Base-by-base conservation (phyloP, 1,139 yeast genomes). In the Blastobotrys apis region DNA sequence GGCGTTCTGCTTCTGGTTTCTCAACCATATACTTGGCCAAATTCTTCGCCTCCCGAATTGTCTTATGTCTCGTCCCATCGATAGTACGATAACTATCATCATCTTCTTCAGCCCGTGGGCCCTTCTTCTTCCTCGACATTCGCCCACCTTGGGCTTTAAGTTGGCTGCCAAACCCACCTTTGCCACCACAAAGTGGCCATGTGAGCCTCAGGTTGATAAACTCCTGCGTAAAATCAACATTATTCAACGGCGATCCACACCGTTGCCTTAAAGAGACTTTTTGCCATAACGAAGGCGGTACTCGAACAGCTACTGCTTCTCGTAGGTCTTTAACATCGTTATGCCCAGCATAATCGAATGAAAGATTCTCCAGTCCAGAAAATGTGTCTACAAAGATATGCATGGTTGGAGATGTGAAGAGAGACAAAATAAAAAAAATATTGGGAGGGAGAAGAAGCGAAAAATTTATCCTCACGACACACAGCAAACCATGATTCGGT, bases 131-230 rank as follows among this genome's bases (percentile, higher is more conserved):
- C 12, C 59, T 50, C n/a, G 60, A 55, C 71, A 65, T 66, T 15
- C 60, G 54, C 9, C 66, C 65, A 3, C 71, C 74, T 39, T 67
- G 68, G 3, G 71, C 69, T 31, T 67, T 64, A 41, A 74, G 56
- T 56, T 67, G 60, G 20, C 71, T 63, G 1, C 77, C 78, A 56
- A 73, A 71, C 2, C 78, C 78, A 29, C 78, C 78, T 58, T 74
- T 74, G 19, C 79, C 78, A 13, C 78, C 78, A 42, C 68, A 63
- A 36, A 72, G 45, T 21, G 55, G 46, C 3, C 46, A 47, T 27
- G 50, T 52, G 34, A 53, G 38, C 20, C 56, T 17, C 3, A 39
- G 12, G 10, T 33, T 29, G 19, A 39, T 33, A 26, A 39, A 39
- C 8, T 39, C 42, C 13, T 32, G 8, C 12, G 17, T 6, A 13